Evolutionary conservation across 176 grass and related monocot genomes (phyloP), one percentile per base, ranked within the genome.

Genomic region (Triticum dicoccoides): DNA sequence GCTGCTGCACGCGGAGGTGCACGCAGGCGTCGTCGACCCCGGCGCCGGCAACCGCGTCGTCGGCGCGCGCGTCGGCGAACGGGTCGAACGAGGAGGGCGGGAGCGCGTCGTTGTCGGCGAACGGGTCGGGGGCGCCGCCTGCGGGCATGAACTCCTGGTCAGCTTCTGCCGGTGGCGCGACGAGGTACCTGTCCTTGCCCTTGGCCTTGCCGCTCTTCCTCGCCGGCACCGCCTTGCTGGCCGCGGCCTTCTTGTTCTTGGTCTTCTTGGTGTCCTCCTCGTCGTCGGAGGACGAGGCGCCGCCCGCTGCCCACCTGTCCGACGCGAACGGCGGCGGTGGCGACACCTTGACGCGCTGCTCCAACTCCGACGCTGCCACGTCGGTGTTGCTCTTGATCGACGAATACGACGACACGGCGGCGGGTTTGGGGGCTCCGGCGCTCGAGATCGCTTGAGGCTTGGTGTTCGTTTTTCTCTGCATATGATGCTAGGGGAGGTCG

Each of bases 61-160:
- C 85, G 69, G 78, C 91, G 56, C 78, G 62, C 83, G 84, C 92
- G 87, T 95, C 90, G 3, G 93, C 87, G 87, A 95, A 87, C 15
- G 93, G 88, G 81, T 95, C 87, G 86, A 85, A 94, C 81, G 90
- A 44, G 61, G 83, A 27, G 33, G 81, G 76, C 66, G 80, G 59
- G 52, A 74, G 71, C 71, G 41, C 71, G 69, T n/a, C 38, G 71
- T 25, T n/a, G 38, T 25, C 39, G n/a, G 64, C 49, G 20, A 71
- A 15, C 4, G 13, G 47, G 32, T 75, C 68, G 1, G 65, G 64
- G 72, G 39, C 11, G n/a, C 21, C 54, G 54, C 71, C 47, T 15
- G 47, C 84, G 83, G 87, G 82, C 87, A 94, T 88, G 77, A 94
- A 89, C 69, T 21, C 69, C 9, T 1, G 39, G 1, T 24, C 37